Conservation (phyloP, 2,329 filamentous ascomycete species). For the Ophiosphaerella narmari region DNA sequence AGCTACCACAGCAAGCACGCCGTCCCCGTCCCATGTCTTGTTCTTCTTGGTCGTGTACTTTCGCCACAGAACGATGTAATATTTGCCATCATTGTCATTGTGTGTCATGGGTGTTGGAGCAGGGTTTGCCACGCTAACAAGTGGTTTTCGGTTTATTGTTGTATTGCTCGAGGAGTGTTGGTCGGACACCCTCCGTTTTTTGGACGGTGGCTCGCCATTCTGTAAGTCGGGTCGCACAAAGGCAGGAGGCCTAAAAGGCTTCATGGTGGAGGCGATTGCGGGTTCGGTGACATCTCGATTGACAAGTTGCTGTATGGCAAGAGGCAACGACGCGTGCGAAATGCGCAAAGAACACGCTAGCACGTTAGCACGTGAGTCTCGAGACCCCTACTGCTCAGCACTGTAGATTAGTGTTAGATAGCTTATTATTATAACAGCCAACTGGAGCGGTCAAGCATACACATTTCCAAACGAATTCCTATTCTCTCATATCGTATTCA, state of each 20-base stretch:
- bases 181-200: slow-evolving; percentile 49
- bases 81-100: slow-evolving; percentile 39
- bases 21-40: slow-evolving; percentile 79
- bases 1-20: slow-evolving; percentile 61
- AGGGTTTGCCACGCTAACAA: slow-evolving; percentile 29
- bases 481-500: too few relatives aligned
- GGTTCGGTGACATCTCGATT: neutral
- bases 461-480: too few relatives aligned
- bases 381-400: too few relatives aligned
- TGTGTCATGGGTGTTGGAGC: slow-evolving; percentile 20
- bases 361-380: slow-evolving; percentile 14
- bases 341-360: slow-evolving; percentile 14
- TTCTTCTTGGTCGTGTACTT: slow-evolving; percentile 74
- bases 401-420: too few relatives aligned
- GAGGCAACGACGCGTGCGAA: slow-evolving; percentile 6
- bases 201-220: slow-evolving; percentile 42
- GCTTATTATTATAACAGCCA: too few relatives aligned
- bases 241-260: slow-evolving; percentile 43
- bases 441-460: too few relatives aligned
- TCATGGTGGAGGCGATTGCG: slow-evolving; percentile 22
- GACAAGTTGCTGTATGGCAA: neutral
- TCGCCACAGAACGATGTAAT: slow-evolving; percentile 59
- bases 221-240: slow-evolving; percentile 31
- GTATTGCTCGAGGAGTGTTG: slow-evolving; percentile 19
- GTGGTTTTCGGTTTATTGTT: slow-evolving; percentile 37